These are phyloP conservation scores for Poa pratensis DNA, from an alignment of 176 grass and related monocot genomes.

Conservation along the genomic window DNA sequence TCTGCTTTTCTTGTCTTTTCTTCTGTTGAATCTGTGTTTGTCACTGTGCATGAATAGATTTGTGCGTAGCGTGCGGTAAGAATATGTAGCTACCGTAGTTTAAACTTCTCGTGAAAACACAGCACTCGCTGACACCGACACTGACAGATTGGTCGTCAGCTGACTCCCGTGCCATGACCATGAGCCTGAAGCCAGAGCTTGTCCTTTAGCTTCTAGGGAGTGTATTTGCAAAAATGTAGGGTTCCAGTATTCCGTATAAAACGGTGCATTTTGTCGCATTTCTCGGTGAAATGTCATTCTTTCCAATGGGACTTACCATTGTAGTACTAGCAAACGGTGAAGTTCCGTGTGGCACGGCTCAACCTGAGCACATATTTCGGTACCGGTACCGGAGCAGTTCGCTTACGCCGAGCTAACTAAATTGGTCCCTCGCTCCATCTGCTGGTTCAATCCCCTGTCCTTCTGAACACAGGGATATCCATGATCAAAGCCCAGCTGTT, in stretches of 20 bases:
- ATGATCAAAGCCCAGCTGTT: conserved; percentile 12
- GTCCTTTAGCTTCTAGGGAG: not conserved
- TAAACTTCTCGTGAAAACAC: not conserved
- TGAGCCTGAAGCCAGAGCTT: not conserved
- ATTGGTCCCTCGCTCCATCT: conserved; percentile 2
- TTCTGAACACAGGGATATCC: conserved; percentile 18
- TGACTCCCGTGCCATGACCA: not conserved
- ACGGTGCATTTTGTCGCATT: not conserved
- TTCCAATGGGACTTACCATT: not conserved
- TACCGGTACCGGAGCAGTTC: too few species aligned
- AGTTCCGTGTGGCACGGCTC: not conserved
- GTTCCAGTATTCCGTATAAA: not conserved
- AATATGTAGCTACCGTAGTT: not conserved
- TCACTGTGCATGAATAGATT: conserved; percentile 7
- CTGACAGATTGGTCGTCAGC: conserved; percentile 1
- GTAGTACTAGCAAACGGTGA: not conserved
- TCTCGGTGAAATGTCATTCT: not conserved
- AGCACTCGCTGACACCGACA: not conserved
- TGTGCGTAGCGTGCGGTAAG: not conserved
- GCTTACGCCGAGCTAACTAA: not conserved
- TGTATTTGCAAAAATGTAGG: not conserved
- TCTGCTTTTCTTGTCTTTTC: not conserved
- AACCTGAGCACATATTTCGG: too few species aligned
- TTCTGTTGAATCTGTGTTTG: not conserved
- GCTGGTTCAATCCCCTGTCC: conserved; percentile 39